Evolutionary conservation across 345 rosid species (phyloP).

Genomic region (Dovyalis caffra): DNA sequence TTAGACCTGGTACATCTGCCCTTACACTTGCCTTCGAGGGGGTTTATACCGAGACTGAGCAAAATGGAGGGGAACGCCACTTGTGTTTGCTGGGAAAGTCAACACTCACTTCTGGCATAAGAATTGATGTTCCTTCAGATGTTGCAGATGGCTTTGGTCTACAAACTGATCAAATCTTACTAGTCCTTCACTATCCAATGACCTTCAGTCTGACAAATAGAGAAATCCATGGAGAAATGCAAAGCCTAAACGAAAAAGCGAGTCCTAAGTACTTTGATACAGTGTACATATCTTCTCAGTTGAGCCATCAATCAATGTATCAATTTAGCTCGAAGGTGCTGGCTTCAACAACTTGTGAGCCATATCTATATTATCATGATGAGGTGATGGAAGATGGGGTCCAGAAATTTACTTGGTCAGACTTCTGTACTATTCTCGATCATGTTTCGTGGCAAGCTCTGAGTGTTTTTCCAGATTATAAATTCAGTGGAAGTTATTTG

Average conservation of each 20-base stretch:
- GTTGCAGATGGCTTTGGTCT: background rate
- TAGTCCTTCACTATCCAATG: conserved; percentile 11
- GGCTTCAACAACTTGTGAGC: conserved; percentile 5
- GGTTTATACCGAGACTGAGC: conserved; percentile 10
- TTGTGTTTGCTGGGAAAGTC: conserved; percentile 27
- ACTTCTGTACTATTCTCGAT: background rate
- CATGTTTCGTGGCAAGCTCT: background rate
- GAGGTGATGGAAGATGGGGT: conserved; percentile 1
- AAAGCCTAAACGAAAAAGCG: conserved; percentile 1
- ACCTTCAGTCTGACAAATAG: conserved; percentile 11
- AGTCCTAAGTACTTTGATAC: conserved; percentile 6
- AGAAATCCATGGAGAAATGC: conserved; percentile 17
- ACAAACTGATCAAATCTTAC: conserved; percentile 9
- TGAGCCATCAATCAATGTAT: background rate
- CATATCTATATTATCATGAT: background rate
- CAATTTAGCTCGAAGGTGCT: background rate
- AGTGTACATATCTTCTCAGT: conserved; percentile 2
- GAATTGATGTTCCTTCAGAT: background rate
- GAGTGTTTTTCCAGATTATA: background rate
- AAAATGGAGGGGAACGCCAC: conserved; percentile 8
- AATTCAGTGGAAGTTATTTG: background rate
- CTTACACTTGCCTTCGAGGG: conserved; percentile 16
- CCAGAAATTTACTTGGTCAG: background rate
- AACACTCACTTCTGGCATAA: background rate
- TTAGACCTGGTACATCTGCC: conserved; percentile 5